Percentiles rank a stretch among this genome's conserved stretches.
Conservation (phyloP, 371 early-diverging fungal species). For the Mortierella sp. region DNA sequence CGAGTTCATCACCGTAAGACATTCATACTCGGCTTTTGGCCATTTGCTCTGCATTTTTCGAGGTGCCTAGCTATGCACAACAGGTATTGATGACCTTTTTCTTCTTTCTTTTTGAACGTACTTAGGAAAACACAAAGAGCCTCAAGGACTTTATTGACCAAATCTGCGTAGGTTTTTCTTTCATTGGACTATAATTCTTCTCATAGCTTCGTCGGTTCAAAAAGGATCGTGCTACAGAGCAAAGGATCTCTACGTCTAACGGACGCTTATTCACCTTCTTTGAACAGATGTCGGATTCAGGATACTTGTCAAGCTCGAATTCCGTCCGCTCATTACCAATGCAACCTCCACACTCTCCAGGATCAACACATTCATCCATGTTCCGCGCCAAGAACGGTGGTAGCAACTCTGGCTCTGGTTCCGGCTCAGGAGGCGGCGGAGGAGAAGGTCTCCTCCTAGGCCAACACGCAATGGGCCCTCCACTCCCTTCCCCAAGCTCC, state of each 20-base stretch:
- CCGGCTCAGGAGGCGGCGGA: constrained; percentile 8
- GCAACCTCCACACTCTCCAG: constrained; percentile 43
- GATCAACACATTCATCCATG: constrained; percentile 26
- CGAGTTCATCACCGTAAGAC: constrained; percentile 63
- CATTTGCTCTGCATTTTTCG: not conserved
- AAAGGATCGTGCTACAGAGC: not conserved
- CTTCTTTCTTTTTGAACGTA: constrained; percentile 3
- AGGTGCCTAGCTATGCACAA: no score
- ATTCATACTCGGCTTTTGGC: not conserved
- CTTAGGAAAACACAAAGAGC: constrained; percentile 61
- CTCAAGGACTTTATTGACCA: constrained; percentile 66
- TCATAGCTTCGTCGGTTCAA: not conserved
- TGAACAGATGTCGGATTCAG: constrained; percentile 17
- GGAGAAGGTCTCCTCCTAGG: not conserved
- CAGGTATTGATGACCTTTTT: not conserved
- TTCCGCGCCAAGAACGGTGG: constrained; percentile 30
- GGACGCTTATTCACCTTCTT: not conserved
- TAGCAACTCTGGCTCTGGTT: not conserved
- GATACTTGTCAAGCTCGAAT: constrained; percentile 32
- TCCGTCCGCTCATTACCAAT: constrained; percentile 34
- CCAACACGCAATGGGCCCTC: constrained; percentile 9
- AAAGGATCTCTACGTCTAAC: not conserved
- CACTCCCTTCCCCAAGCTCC: constrained; percentile 28
- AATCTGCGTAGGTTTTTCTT: constrained; percentile 54
- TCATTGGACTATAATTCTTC: not conserved